Conservation (phyloP, 2,329 filamentous ascomycete species). For the Dothideomycetidae sp. region DNA sequence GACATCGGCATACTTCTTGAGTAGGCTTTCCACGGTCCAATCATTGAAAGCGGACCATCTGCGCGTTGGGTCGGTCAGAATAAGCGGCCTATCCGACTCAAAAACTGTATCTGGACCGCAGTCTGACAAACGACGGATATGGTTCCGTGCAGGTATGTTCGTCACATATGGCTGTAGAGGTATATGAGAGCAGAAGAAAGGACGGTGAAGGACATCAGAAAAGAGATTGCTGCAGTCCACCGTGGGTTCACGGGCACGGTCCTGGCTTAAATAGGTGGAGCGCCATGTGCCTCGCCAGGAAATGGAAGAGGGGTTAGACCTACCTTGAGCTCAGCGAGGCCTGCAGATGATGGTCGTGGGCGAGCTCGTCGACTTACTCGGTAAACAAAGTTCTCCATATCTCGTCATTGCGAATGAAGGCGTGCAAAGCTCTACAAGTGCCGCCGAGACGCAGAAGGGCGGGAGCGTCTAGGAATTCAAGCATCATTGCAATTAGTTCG, state of each 20-base stretch:
- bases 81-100: constrained; percentile 67
- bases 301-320: constrained; percentile 34
- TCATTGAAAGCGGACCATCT: constrained; percentile 62
- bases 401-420: constrained; percentile 71
- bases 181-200: constrained; percentile 77
- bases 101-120: constrained; percentile 41
- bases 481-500: constrained; percentile 58
- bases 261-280: constrained; percentile 54
- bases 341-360: background rate
- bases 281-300: constrained; percentile 77
- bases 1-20: constrained; percentile 48
- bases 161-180: constrained; percentile 49
- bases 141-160: constrained; percentile 58
- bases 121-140: constrained; percentile 54
- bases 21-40: constrained; percentile 60
- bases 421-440: constrained; percentile 75
- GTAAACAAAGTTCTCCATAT: constrained; percentile 79
- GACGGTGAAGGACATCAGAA: constrained; percentile 79
- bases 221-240: constrained; percentile 68
- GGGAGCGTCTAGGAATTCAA: constrained; percentile 58
- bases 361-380: constrained; percentile 47
- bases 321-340: constrained; percentile 22
- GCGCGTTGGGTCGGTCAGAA: constrained; percentile 69
- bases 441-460: constrained; percentile 53
- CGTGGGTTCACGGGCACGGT: constrained; percentile 36